These are phyloP conservation scores for Linnemannia zychae DNA, from an alignment of 192 early-diverging fungal species.

Conservation along the genomic window DNA sequence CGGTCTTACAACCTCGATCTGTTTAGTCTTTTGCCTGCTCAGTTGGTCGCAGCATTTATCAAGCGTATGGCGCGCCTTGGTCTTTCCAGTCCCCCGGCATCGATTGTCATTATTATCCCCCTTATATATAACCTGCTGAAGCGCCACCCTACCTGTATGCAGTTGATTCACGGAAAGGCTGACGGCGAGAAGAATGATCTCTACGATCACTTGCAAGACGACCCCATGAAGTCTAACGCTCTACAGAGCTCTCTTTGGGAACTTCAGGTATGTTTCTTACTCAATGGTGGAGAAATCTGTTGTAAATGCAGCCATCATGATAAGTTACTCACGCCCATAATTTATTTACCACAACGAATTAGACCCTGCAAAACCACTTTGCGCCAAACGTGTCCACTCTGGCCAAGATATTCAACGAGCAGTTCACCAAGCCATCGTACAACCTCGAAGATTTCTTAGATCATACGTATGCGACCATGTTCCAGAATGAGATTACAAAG, in stretches of 20 bases:
- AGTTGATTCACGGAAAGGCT: slow-evolving; percentile 81
- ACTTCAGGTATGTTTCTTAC: slow-evolving; percentile 56
- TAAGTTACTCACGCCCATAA: not conserved
- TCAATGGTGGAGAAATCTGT: not conserved
- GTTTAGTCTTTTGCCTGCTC: slow-evolving; percentile 85
- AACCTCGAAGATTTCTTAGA: slow-evolving; percentile 98
- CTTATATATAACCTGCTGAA: slow-evolving; percentile 94
- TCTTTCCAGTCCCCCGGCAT: slow-evolving; percentile 88
- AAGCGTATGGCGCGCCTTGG: slow-evolving; percentile 91
- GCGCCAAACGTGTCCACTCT: slow-evolving; percentile 88
- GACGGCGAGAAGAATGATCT: slow-evolving; percentile 62
- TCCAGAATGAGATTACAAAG: slow-evolving; percentile 72
- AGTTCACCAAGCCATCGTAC: slow-evolving; percentile 88
- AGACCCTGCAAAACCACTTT: slow-evolving; percentile 89
- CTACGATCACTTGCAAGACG: slow-evolving; percentile 69
- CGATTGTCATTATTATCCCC: slow-evolving; percentile 87
- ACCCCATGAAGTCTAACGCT: slow-evolving; percentile 86
- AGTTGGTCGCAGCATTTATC: slow-evolving; percentile 93
- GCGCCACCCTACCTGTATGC: slow-evolving; percentile 91
- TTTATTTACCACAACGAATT: slow-evolving; percentile 1
- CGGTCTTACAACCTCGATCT: too few relatives aligned
- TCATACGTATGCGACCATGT: slow-evolving; percentile 84
- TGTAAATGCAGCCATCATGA: not conserved
- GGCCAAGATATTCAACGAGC: slow-evolving; percentile 88
- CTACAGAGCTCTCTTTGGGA: slow-evolving; percentile 96